Conservation (phyloP, 2,329 filamentous ascomycete species). For the Blumeriella jaapii region DNA sequence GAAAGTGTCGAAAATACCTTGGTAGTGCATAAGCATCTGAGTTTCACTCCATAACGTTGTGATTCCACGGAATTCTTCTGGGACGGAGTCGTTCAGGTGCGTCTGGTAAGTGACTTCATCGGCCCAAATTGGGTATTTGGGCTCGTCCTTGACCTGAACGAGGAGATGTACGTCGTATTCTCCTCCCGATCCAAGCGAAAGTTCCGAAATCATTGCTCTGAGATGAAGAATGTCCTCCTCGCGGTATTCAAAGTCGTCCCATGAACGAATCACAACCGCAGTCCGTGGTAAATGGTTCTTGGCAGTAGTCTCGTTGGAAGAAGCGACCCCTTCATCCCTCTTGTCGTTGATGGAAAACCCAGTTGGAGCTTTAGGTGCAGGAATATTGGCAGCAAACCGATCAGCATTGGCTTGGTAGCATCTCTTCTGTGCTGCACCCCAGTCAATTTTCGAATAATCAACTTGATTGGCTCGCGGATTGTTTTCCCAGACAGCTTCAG, state of each 20-base stretch:
- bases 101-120: conserved; percentile 56
- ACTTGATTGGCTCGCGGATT: conserved; percentile 44
- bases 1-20: conserved; percentile 72
- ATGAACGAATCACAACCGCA: conserved; percentile 71
- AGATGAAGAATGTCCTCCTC: conserved; percentile 73
- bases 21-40: conserved; percentile 85
- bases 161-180: conserved; percentile 82
- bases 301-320: conserved; percentile 6
- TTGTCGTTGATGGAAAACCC: conserved; percentile 15
- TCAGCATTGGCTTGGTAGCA: conserved; percentile 61
- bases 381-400: conserved; percentile 41
- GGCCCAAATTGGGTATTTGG: conserved; percentile 67
- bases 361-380: conserved; percentile 6
- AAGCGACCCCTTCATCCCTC: conserved; percentile 1
- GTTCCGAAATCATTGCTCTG: conserved; percentile 72
- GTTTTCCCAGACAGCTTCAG: conserved; percentile 66
- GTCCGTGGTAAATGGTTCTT: conserved; percentile 43
- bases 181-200: conserved; percentile 68
- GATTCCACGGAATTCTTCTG: conserved; percentile 78
- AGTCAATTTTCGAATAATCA: conserved; percentile 66
- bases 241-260: conserved; percentile 69
- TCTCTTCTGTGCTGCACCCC: conserved; percentile 65
- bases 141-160: conserved; percentile 73
- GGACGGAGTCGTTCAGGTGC: conserved; percentile 56
- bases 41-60: conserved; percentile 88